Evolutionary conservation across 148 eudicot genomes (phyloP), one percentile per base, ranked within the genome.

Genomic region (Fagopyrum esculentum): DNA sequence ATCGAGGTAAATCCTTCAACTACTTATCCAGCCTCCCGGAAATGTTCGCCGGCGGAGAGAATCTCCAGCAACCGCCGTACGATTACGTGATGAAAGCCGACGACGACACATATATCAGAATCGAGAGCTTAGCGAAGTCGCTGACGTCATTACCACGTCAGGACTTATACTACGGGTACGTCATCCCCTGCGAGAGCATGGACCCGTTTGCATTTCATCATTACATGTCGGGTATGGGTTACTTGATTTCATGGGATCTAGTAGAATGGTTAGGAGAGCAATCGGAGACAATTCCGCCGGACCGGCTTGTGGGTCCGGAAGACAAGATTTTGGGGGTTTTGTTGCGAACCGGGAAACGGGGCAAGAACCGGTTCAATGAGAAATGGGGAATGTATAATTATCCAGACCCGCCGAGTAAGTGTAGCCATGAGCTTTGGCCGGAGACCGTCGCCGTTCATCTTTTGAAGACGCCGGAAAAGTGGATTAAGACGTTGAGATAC

Each of bases 181-280:
- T 83, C 43, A 81, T 88, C 47, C 87, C 91, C 5, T 88, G 91
- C 52, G 75, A 66, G 52, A 88, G 91, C 77, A 83, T 84, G 91
- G 79, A 88, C 71, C 86, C 91, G 1, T 86, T 76, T 19, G 80
- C 91, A 0, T 86, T 76, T 19, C 81, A 77, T 43, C 74, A 78
- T 17, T 88, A 84, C 83, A 88, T 88, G 91, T 86, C 89, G 0
- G 92, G 89, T 19, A 86, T 88, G 89, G 89, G 89, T 10, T 86
- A 78, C 73, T 48, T 84, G 29, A 26, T 88, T 43, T 88, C 89
- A 0, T 88, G 92, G 92, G 89, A 88, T 73, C 52, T 88, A 4
- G 86, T 86, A 0, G 87, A 84, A 47, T 88, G 89, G 89, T 78
- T 86, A 29, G 40, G 54, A 1, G 47, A 1, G 0, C 71, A 40